Evolutionary conservation across 1,139 yeast species (phyloP).

Genomic region (Blastobotrys capitulatus): DNA sequence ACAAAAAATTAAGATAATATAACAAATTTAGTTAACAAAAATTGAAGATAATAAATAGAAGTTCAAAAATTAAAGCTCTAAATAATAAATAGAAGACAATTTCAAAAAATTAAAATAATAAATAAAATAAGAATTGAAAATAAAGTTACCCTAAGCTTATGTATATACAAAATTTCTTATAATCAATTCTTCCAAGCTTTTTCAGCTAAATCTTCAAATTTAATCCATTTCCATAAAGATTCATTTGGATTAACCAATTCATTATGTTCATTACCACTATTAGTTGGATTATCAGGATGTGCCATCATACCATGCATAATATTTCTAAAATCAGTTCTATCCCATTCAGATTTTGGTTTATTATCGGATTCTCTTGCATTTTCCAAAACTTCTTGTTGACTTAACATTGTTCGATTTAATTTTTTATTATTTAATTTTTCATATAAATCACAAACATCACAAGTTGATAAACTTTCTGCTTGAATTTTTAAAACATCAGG

Average conservation of each 20-base stretch:
- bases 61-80: no score
- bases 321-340: slow-evolving; percentile 22
- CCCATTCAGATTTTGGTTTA: slow-evolving; percentile 13
- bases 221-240: slow-evolving; percentile 45
- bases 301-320: slow-evolving; percentile 27
- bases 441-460: slow-evolving; percentile 1
- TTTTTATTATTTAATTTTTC: slow-evolving; percentile 33
- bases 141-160: no score
- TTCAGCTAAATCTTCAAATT: not conserved
- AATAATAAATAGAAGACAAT: no score
- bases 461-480: not conserved
- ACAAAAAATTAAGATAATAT: no score
- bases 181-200: not conserved
- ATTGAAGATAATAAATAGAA: no score
- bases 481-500: not conserved
- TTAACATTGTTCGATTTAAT: slow-evolving; percentile 22
- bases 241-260: slow-evolving; percentile 50
- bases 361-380: not conserved
- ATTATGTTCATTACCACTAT: slow-evolving; percentile 34
- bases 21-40: no score
- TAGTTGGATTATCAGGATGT: slow-evolving; percentile 12
- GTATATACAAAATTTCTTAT: not conserved
- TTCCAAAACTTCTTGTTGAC: slow-evolving; percentile 1
- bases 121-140: no score
- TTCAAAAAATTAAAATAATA: no score